These are phyloP conservation scores for Ceratocystis variospora DNA, from an alignment of 2,329 filamentous ascomycete genomes.

Conservation along the genomic window DNA sequence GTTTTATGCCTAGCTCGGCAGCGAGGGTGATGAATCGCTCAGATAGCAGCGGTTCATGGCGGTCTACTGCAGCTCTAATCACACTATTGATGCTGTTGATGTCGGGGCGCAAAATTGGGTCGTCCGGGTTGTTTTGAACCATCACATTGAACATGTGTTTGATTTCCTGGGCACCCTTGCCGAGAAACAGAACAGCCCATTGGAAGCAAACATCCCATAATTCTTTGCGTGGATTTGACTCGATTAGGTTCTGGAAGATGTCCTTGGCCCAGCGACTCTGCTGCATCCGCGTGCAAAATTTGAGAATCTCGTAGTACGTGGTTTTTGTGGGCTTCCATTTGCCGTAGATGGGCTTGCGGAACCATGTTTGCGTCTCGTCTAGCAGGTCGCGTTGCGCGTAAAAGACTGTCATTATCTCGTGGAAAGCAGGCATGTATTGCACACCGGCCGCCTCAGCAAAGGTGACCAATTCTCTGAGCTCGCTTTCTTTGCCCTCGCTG, in stretches of 20 bases:
- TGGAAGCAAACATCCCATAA: slow-evolving; percentile 62
- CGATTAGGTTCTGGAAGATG: slow-evolving; percentile 41
- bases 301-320: slow-evolving; percentile 42
- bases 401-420: slow-evolving; percentile 45
- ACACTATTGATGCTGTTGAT: slow-evolving; percentile 63
- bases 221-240: slow-evolving; percentile 35
- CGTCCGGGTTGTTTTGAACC: slow-evolving; percentile 35
- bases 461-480: slow-evolving; percentile 42
- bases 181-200: slow-evolving; percentile 57
- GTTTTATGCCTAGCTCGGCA: slow-evolving; percentile 47
- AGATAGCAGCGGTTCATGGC: slow-evolving; percentile 55
- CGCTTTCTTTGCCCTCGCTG: slow-evolving; percentile 41
- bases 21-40: slow-evolving; percentile 59
- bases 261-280: slow-evolving; percentile 48
- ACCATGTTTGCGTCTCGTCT: slow-evolving; percentile 54
- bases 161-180: slow-evolving; percentile 58
- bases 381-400: slow-evolving; percentile 46
- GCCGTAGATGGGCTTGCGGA: slow-evolving; percentile 38
- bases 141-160: slow-evolving; percentile 59
- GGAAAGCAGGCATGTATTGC: slow-evolving; percentile 33
- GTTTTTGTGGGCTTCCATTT: slow-evolving; percentile 30
- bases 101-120: slow-evolving; percentile 42
- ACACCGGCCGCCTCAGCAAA: slow-evolving; percentile 37
- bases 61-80: slow-evolving; percentile 56
- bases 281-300: slow-evolving; percentile 45